Base-by-base conservation (phyloP, 164 flowering plant species). In the Annona squamosa region DNA sequence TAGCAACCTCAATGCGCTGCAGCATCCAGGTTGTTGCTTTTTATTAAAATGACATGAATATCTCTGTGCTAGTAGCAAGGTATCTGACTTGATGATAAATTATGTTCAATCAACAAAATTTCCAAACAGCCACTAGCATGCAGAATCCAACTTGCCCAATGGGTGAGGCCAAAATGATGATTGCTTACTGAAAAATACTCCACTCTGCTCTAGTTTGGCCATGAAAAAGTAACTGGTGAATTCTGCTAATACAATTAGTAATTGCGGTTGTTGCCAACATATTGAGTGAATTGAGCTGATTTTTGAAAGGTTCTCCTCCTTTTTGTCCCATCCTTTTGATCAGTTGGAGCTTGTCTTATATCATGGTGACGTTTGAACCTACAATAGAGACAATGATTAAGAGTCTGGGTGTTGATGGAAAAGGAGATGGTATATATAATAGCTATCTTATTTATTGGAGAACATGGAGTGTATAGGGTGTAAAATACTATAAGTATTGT, bases 1-100 rank as follows among this genome's bases (percentile, higher is more conserved):
- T 73, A 79, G 74, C 72, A 63, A 75, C 74, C 44, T 79, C 48
- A 66, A 74, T 66, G 70, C 71, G 67, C 75, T 57, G 17, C 77
- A 74, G 44, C 70, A 79, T 68, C 74, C 84, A 82, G 90, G 91
- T 87, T 72, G 67, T 72, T 74, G 4, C 12, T n/a, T 5, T 63
- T 66, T 73, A n/a, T 45, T 37, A 57, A 26, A 45, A 63, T 59
- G 26, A 65, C 41, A n/a, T 26, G 2, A 4, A 56, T 66, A n/a
- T 69, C 59, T 65, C 45, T 26, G 37, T 26, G 37, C 44, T 41
- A 5, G 43, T 44, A 52, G 73, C 7, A 52, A 52, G 7, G 59
- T 16, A 52, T 52, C 59, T 52, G 59, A 16, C 13, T 52, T 10
- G 59, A 52, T 7, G 9, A 16, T 52, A 52, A 52, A 3, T 52